Evolutionary conservation across 192 early-diverging fungal genomes (phyloP), one percentile per base, ranked within the genome.

Genomic region (Lobosporangium transversale): DNA sequence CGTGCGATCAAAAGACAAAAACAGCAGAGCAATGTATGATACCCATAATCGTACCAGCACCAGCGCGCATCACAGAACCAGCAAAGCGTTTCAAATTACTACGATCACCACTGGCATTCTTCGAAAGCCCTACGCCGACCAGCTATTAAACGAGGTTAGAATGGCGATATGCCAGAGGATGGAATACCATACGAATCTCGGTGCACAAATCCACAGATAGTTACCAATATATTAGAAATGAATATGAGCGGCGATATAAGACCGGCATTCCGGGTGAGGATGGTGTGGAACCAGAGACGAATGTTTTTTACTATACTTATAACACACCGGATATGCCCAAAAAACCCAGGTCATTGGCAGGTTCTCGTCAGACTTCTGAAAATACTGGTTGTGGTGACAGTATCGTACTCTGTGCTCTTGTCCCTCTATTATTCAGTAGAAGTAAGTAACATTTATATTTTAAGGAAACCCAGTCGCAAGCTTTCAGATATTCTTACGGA

Each of bases 221-320:
- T 29, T 32, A 15, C 9, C 62, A 21, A 18, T 30, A 43, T 23
- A 4, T 42, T 29, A 26, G 23, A 51, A 36, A 52, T 14, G 30
- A 23, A 29, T 24, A 23, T 27, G n/a, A 31, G 24, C 24, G 40
- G 12, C 48, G 21, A 4, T 48, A 43, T 9, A 75, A 62, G 51
- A 66, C 71, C 2, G 71, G 71, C 1, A 30, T 54, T 24, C 71
- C 71, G 17, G 71, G 63, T 1, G 36, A 40, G 40, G 55, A 61
- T 26, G 71, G 71, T 0, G 71, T 66, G 27, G 71, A 75, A 31
- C 71, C 71, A 5, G 71, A 75, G 52, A 75, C 71, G 21, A 36
- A 75, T 33, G 17, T 58, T 14, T 75, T 75, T 32, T 58, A 75
- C 26, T 75, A 61, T 66, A 29, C 66, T 5, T 43, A 66, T 24